Base-by-base conservation (phyloP, 345 rosid species). In the Eutrema yunnanense region DNA sequence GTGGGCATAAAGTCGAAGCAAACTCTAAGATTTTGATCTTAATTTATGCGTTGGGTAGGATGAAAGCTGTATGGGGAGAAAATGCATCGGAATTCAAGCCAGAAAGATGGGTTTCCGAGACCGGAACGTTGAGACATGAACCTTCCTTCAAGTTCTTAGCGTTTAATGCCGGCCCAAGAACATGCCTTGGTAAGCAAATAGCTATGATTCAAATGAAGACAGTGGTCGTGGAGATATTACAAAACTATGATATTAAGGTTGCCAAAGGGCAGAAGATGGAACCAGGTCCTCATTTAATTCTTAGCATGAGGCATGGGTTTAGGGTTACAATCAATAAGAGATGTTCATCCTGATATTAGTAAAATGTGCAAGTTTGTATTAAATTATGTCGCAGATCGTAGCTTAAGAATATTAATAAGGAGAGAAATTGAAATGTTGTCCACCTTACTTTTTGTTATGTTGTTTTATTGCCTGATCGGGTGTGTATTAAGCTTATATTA, bases 71-170 rank as follows among this genome's bases (percentile, higher is more conserved):
- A 1, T 69, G 73, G 65, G 73, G 74, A 46, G 40, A 70, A 22
- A 78, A 78, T 8, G 75, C 78, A 6, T 5, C 14, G 46, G 67
- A 73, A 3, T 78, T 78, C 40, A 73, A 69, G 50, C 82, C 75
- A 9, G 65, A 70, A 79, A 8, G 81, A 68, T 68, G 72, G 63
- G 12, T 68, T 54, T 42, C 52, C 6, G 53, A 56, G 36, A 9
- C 13, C 2, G 62, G 44, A 36, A 3, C 9, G 13, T 37, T 19
- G 9, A 57, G 43, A 16, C 62, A 36, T 36, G 62, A 57, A 3
- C 62, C 62, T 22, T 37, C 44, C 14, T 62, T 52, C 22, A 76
- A 76, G 50, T 76, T 76, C 16, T 54, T 76, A 14, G 16, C 71
- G 1, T 76, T 76, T 70, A 76, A 76, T 13, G 74, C 71, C 3